A percentile compares a stretch with the other conserved stretches of the same genome.
Conservation (phyloP, 768 basidiomycete species). For the Russula compacta region DNA sequence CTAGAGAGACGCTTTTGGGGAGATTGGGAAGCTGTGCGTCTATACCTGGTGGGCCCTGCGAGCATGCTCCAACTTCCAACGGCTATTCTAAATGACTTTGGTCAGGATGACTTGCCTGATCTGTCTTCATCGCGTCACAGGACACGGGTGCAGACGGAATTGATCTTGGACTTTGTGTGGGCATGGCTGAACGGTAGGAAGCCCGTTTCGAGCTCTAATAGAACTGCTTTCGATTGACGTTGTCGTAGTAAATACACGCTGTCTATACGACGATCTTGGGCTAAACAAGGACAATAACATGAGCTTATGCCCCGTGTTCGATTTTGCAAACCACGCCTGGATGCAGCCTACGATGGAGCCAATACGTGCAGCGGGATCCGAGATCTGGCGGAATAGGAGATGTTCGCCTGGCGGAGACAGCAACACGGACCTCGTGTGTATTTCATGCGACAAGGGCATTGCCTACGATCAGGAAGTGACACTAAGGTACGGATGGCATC, state of each 20-base stretch:
- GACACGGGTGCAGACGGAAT: slow-evolving; percentile 1
- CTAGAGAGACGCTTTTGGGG: slow-evolving; percentile 41
- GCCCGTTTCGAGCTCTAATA: slow-evolving; percentile 5
- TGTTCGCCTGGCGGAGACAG: background rate
- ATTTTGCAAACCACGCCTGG: slow-evolving; percentile 77
- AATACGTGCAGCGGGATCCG: slow-evolving; percentile 12
- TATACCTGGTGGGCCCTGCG: slow-evolving; percentile 42
- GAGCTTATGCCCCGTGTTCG: slow-evolving; percentile 82
- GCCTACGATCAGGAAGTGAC: slow-evolving; percentile 54
- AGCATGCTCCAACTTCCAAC: background rate
- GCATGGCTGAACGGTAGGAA: slow-evolving; percentile 82
- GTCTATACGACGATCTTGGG: slow-evolving; percentile 62
- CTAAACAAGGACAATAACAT: slow-evolving; percentile 59
- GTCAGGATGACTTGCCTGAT: slow-evolving; percentile 5
- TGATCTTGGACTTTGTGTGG: slow-evolving; percentile 59
- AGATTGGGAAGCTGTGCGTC: slow-evolving; percentile 48
- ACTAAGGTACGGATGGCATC: slow-evolving; percentile 73
- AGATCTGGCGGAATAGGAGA: background rate
- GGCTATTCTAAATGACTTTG: background rate
- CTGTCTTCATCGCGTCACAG: background rate
- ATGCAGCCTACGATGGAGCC: slow-evolving; percentile 37
- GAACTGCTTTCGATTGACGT: slow-evolving; percentile 2
- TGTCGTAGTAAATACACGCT: slow-evolving; percentile 79
- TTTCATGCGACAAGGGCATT: slow-evolving; percentile 34
- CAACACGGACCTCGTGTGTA: slow-evolving; percentile 39